Conservation (phyloP, 2,329 filamentous ascomycete genomes). For the Zasmidium cellare region DNA sequence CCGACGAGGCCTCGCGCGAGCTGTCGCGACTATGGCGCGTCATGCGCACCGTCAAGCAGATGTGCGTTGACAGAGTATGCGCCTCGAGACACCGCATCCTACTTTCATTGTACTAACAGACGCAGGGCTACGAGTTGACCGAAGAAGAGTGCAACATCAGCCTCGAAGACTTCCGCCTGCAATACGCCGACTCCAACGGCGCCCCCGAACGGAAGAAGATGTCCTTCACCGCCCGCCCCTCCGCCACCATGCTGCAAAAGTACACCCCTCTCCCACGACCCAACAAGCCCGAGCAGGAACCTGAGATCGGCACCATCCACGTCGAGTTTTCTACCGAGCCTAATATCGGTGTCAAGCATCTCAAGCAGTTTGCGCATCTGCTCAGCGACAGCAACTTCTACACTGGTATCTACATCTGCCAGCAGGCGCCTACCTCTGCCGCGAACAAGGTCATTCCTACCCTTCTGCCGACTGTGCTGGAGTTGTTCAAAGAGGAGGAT, state of each 20-base stretch:
- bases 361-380: conserved; percentile 84
- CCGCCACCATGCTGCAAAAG: conserved; percentile 78
- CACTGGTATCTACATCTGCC: conserved; percentile 87
- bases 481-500: conserved; percentile 95
- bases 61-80: conserved; percentile 82
- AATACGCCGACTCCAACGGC: conserved; percentile 72
- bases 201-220: conserved; percentile 78
- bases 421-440: conserved; percentile 77
- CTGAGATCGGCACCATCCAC: conserved; percentile 82
- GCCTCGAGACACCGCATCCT: conserved; percentile 3
- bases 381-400: conserved; percentile 78
- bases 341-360: conserved; percentile 84
- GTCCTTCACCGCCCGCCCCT: conserved; percentile 84
- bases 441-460: conserved; percentile 83
- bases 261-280: conserved; percentile 70
- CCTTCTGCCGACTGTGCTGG: conserved; percentile 76
- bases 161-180: conserved; percentile 74
- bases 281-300: conserved; percentile 56
- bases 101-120: conserved; percentile 18
- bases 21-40: conserved; percentile 81
- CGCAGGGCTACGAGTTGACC: conserved; percentile 85
- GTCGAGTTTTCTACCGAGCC: conserved; percentile 85
- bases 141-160: conserved; percentile 87
- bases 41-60: conserved; percentile 90
- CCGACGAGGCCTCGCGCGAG: conserved; percentile 25